A percentile compares a stretch with the other conserved stretches of the same genome.
Evolutionary conservation across 805 yeast species (phyloP).

Genomic region (Saturnispora serradocipensis): DNA sequence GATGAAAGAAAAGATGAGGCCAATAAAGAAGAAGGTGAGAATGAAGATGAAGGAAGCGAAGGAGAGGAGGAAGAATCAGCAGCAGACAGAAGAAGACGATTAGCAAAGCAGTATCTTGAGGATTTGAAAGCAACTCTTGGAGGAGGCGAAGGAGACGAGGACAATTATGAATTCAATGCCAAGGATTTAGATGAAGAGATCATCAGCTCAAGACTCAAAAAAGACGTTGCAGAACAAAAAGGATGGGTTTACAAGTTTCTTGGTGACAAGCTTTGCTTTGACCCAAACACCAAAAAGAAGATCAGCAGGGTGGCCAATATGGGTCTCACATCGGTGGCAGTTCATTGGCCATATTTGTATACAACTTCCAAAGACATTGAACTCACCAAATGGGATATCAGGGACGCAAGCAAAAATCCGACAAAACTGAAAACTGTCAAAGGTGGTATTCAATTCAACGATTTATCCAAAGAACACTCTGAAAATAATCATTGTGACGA

Average conservation of each 20-base stretch:
- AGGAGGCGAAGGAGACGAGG: constrained; percentile 10
- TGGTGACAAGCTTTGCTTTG: constrained; percentile 40
- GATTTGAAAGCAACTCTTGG: constrained; percentile 52
- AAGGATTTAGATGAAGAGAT: constrained; percentile 84
- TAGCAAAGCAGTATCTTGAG: constrained; percentile 87
- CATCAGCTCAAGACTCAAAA: constrained; percentile 66
- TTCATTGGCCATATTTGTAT: constrained; percentile 53
- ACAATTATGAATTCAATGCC: constrained; percentile 65
- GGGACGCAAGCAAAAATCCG: constrained; percentile 48
- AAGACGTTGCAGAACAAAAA: constrained; percentile 83
- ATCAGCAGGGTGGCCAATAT: constrained; percentile 47
- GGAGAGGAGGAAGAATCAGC: constrained; percentile 70
- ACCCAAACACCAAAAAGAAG: constrained; percentile 34
- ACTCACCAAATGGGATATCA: constrained; percentile 71
- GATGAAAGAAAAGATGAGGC: constrained; percentile 19
- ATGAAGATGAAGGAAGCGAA: constrained; percentile 32
- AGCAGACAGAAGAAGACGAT: constrained; percentile 87
- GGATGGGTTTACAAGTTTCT: constrained; percentile 71
- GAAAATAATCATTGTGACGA: constrained; percentile 70
- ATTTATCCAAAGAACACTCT: constrained; percentile 39
- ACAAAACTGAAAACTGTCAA: constrained; percentile 51
- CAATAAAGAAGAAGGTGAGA: constrained; percentile 32
- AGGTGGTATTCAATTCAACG: constrained; percentile 47
- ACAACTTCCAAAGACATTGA: constrained; percentile 77
- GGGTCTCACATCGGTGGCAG: constrained; percentile 47